phyloP scores from a whole-genome alignment of 2,329 filamentous ascomycete genomes.

The Paecilomyces niveus region DNA sequence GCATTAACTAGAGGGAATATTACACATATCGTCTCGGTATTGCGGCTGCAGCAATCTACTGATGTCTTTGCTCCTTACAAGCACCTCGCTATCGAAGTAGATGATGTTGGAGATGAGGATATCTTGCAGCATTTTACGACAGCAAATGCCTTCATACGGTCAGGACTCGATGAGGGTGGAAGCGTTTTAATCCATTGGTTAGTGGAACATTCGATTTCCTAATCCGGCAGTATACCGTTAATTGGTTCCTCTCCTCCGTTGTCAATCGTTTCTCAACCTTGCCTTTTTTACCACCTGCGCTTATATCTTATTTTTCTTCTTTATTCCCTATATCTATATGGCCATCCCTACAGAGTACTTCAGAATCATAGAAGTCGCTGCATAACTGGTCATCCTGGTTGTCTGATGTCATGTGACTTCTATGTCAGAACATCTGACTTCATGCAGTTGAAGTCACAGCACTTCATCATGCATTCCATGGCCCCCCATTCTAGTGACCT shows the following conservation, averaged over 20 bases:
- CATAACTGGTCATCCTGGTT: neutral
- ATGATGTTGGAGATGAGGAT: constrained; percentile 87
- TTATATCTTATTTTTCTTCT: neutral
- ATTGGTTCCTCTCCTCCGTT: neutral
- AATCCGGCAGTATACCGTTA: neutral
- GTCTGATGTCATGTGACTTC: neutral
- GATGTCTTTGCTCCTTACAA: constrained; percentile 56
- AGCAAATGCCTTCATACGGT: constrained; percentile 76
- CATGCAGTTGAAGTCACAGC: neutral
- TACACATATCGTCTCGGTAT: constrained; percentile 83
- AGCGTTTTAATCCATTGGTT: constrained; percentile 64
- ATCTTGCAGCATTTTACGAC: constrained; percentile 71
- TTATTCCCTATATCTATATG: neutral
- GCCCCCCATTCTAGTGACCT: neutral
- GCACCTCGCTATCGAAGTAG: constrained; percentile 74
- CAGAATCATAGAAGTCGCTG: neutral
- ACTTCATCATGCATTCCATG: neutral
- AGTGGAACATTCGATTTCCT: constrained; percentile 27
- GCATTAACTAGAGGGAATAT: constrained; percentile 66
- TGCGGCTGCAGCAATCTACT: constrained; percentile 54
- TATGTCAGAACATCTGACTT: neutral
- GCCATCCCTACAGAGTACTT: neutral
- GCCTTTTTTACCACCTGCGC: neutral
- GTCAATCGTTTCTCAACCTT: neutral
- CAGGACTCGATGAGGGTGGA: constrained; percentile 57